Base-by-base conservation (phyloP, 768 basidiomycete genomes). In the Psilocybe tampanensis region DNA sequence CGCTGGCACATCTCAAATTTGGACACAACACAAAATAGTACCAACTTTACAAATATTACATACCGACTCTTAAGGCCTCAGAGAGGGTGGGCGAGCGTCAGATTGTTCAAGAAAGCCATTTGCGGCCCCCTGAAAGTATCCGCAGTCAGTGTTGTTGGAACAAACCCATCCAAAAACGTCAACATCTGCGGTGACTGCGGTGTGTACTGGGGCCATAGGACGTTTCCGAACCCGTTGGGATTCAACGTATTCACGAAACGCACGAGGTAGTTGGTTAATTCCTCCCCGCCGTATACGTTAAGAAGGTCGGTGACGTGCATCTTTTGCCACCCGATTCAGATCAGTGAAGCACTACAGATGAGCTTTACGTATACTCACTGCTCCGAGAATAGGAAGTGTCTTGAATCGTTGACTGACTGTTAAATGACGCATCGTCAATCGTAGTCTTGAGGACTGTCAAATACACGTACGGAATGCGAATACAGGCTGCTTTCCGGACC, bases 391-490 rank as follows among this genome's bases (percentile, higher is more conserved):
- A 6, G 79, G 78, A 0, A 74, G 50, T 0, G n/a, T 33, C 55
- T 85, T 83, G 19, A 75, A 62, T 2, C 80, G 75, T 62, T 81
- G 76, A 65, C 68, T 80, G 59, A 80, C 81, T 83, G 52, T 22
- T 8, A 18, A 13, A 17, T 26, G n/a, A n/a, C n/a, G n/a, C 11
- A 15, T 19, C 29, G 32, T 34, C 3, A 9, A 12, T 42, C n/a
- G n/a, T n/a, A 3, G 13, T 9, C 21, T 8, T 48, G 17, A 39
- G 36, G 12, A 22, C 12, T 12, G 5, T 26, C 22, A n/a, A 15
- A 23, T 41, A 2, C 1, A 64, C 76, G 43, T 47, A 80, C 76
- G 44, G 67, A 73, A 81, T 1, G 71, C 66, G 74, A 79, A 83
- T 0, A 65, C 64, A 2, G 65, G 67, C 60, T 76, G 80, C 47